Percentiles rank a stretch among this genome's conserved stretches.
phyloP scores from a whole-genome alignment of 306 rosid species.

The Ormosia emarginata region DNA sequence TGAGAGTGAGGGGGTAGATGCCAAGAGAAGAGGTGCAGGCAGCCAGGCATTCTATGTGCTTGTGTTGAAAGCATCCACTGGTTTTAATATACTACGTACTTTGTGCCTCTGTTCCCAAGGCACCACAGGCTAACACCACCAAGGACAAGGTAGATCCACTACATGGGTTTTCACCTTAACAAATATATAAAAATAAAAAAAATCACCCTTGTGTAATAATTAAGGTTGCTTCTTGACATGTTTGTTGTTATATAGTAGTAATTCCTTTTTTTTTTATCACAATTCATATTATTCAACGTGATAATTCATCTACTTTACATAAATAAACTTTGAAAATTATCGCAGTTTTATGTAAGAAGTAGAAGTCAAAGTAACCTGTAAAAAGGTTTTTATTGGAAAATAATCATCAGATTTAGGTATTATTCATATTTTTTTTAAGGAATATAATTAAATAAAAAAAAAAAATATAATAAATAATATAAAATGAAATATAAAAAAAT shows the following conservation, averaged over 20 bases:
- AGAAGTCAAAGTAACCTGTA: slow-evolving; percentile 5
- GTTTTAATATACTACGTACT: neutral
- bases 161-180: neutral
- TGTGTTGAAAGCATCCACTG: slow-evolving; percentile 17
- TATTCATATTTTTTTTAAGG: too few relatives aligned
- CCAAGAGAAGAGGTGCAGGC: slow-evolving; percentile 25
- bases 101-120: slow-evolving; percentile 18
- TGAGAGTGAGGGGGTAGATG: slow-evolving; percentile 37
- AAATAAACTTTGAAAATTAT: neutral
- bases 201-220: neutral
- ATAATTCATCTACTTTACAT: neutral
- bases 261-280: too few relatives aligned
- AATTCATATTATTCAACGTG: neutral
- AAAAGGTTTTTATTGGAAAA: too few relatives aligned
- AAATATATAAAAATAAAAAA: neutral
- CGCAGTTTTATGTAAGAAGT: neutral
- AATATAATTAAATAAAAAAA: too few relatives aligned
- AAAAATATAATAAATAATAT: too few relatives aligned
- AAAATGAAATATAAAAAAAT: too few relatives aligned
- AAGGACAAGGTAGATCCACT: neutral
- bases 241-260: neutral
- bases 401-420: too few relatives aligned
- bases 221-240: neutral
- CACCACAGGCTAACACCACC: neutral
- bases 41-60: slow-evolving; percentile 14